Percentiles rank a stretch among this genome's conserved stretches.
Evolutionary conservation across 208 protist genomes (phyloP).

Genomic region (Acanthamoeba culbertsoni): DNA sequence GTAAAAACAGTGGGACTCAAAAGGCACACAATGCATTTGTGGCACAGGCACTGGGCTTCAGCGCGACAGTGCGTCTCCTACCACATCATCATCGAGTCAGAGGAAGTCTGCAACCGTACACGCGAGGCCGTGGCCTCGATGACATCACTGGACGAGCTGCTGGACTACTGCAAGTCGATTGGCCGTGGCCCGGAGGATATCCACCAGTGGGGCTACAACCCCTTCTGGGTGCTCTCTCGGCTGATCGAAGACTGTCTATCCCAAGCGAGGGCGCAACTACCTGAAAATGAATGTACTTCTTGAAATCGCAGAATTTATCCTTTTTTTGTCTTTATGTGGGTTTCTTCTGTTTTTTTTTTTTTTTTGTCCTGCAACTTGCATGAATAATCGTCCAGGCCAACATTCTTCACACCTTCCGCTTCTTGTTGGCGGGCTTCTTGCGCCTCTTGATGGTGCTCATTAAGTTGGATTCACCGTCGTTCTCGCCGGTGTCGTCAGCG

Average conservation of each 20-base stretch:
- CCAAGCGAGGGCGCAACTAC: too few relatives aligned
- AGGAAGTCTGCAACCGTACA: background rate
- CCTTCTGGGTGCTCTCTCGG: background rate
- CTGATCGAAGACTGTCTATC: background rate
- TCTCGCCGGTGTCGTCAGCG: background rate
- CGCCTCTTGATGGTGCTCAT: conserved; percentile 26
- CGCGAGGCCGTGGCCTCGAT: background rate
- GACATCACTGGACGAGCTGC: background rate
- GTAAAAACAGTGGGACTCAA: background rate
- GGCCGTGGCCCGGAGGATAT: background rate
- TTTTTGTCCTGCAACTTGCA: too few relatives aligned
- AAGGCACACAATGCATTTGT: background rate
- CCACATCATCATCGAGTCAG: background rate
- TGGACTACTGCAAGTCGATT: background rate
- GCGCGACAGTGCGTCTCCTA: background rate
- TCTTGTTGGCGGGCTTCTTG: conserved; percentile 16
- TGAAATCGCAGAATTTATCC: too few relatives aligned
- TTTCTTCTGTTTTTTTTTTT: too few relatives aligned
- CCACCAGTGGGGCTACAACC: background rate
- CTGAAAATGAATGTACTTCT: too few relatives aligned
- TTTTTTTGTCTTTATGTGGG: too few relatives aligned
- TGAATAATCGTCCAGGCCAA: background rate
- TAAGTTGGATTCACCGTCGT: background rate
- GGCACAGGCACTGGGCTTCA: background rate
- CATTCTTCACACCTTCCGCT: background rate